phyloP scores from a whole-genome alignment of 2,329 filamentous ascomycete species.

The Fusarium oligoseptatum region DNA sequence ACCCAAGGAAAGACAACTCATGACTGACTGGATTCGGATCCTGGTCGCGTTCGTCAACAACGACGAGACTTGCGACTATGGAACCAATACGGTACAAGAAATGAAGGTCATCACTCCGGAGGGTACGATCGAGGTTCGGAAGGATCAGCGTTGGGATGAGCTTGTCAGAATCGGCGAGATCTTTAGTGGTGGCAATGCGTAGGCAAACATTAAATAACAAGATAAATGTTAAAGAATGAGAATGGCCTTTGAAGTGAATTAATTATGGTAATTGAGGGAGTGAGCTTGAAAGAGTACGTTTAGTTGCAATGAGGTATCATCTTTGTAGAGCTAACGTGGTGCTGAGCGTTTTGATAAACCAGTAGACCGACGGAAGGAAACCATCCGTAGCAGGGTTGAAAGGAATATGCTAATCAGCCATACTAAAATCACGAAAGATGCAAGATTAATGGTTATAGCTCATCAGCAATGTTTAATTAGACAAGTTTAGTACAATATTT shows the following conservation, averaged over 20 bases:
- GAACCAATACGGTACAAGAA: slow-evolving; percentile 51
- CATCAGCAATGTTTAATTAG: neutral
- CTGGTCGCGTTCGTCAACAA: slow-evolving; percentile 55
- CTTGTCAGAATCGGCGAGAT: slow-evolving; percentile 34
- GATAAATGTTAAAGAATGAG: neutral
- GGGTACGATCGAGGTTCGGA: slow-evolving; percentile 50
- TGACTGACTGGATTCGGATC: slow-evolving; percentile 55
- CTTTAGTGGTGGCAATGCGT: neutral
- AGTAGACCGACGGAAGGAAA: neutral
- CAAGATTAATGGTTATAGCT: neutral
- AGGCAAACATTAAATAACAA: neutral
- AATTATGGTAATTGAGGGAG: too few species aligned
- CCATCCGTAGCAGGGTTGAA: too few species aligned
- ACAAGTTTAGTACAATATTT: too few species aligned
- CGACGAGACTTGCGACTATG: slow-evolving; percentile 48
- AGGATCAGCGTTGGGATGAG: slow-evolving; percentile 53
- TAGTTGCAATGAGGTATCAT: neutral
- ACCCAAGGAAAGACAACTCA: slow-evolving; percentile 48
- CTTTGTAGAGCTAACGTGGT: neutral
- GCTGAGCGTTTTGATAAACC: neutral
- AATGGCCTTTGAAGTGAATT: neutral
- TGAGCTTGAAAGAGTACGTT: neutral
- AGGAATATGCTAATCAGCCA: neutral
- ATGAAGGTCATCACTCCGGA: slow-evolving; percentile 53
- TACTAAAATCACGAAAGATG: neutral